Evolutionary conservation across 352 stramenopile species (phyloP).

Genomic region (Globisporangium paroecandrum): DNA sequence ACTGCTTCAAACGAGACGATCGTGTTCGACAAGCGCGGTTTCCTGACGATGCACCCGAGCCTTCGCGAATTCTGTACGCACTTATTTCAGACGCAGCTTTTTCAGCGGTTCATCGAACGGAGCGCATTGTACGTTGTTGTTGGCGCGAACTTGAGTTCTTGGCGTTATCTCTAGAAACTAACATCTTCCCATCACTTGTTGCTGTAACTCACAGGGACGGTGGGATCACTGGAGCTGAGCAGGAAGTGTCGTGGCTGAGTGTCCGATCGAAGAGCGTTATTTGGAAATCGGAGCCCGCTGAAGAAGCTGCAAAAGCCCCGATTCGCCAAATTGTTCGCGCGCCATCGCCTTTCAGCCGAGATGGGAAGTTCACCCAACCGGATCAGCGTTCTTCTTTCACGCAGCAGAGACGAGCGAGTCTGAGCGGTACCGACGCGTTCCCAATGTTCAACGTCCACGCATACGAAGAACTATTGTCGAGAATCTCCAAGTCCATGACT

Average conservation of each 20-base stretch:
- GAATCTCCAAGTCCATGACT: conserved; percentile 13
- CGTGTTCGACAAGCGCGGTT: conserved; percentile 52
- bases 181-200: conserved; percentile 9
- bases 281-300: conserved; percentile 34
- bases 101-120: conserved; percentile 64
- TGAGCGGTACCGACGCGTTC: conserved; percentile 21
- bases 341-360: conserved; percentile 21
- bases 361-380: neutral
- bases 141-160: conserved; percentile 6
- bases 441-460: conserved; percentile 28
- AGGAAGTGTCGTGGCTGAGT: conserved; percentile 42
- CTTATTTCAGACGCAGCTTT: conserved; percentile 74
- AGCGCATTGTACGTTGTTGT: conserved; percentile 23
- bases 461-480: conserved; percentile 30
- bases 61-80: conserved; percentile 61
- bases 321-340: conserved; percentile 32
- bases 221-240: conserved; percentile 20
- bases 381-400: neutral
- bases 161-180: neutral
- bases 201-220: neutral
- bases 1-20: conserved; percentile 12
- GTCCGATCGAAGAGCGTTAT: conserved; percentile 44
- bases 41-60: conserved; percentile 51
- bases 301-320: conserved; percentile 29
- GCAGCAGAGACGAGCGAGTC: conserved; percentile 13